Percentiles rank a stretch among this genome's conserved stretches.
Conservation (phyloP, 2,329 filamentous ascomycete genomes). For the Ceratocystis eucalypticola region DNA sequence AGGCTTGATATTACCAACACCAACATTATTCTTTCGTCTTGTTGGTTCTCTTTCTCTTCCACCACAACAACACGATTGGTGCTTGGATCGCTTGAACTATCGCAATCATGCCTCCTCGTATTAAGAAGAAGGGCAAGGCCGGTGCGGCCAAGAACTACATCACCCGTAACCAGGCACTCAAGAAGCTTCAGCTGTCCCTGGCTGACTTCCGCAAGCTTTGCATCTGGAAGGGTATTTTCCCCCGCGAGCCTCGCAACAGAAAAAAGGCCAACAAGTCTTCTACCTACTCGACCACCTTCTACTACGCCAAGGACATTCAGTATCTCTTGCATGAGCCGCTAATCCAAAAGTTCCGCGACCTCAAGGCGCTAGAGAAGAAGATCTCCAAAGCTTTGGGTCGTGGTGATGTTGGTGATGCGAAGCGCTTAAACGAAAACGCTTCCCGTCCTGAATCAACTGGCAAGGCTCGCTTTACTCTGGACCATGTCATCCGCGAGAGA, state of each 20-base stretch:
- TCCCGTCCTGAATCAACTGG: conserved; percentile 79
- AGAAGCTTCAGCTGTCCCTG: conserved; percentile 93
- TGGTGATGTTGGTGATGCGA: conserved; percentile 79
- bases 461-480: conserved; percentile 77
- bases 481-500: conserved; percentile 94
- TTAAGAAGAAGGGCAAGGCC: conserved; percentile 86
- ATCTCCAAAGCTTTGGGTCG: conserved; percentile 83
- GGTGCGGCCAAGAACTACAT: conserved; percentile 98
- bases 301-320: conserved; percentile 88
- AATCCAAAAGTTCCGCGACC: conserved; percentile 86
- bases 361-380: conserved; percentile 95
- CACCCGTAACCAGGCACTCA: conserved; percentile 89
- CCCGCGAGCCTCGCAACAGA: conserved; percentile 88
- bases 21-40: conserved; percentile 7
- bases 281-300: conserved; percentile 83
- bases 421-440: conserved; percentile 75
- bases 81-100: not conserved
- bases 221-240: conserved; percentile 99
- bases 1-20: conserved; percentile 11
- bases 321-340: conserved; percentile 95
- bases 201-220: conserved; percentile 96
- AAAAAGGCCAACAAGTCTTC: conserved; percentile 92
- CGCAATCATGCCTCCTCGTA: conserved; percentile 46
- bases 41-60: conserved; percentile 5
- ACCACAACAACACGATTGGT: not conserved